A percentile compares a stretch with the other conserved stretches of the same genome.
phyloP scores from a whole-genome alignment of 169 alveolate species.

The Theileria annulata region DNA sequence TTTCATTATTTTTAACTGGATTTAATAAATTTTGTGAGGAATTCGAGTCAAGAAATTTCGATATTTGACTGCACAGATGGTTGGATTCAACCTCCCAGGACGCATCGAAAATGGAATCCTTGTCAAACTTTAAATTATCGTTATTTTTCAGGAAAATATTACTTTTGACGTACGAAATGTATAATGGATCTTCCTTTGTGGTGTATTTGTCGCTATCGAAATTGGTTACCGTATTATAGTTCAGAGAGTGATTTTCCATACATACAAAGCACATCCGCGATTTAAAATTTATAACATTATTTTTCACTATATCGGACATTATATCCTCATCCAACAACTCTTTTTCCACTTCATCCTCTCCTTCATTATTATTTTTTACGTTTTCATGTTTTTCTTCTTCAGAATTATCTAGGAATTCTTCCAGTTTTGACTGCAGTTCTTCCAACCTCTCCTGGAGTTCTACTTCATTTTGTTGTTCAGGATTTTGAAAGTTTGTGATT shows the following conservation, averaged over 20 bases:
- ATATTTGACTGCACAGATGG: constrained; percentile 24
- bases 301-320: background rate
- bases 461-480: background rate
- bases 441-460: background rate
- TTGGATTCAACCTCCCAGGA: constrained; percentile 65
- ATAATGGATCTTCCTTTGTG: background rate
- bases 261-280: constrained; percentile 7
- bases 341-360: background rate
- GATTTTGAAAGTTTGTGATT: background rate
- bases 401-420: background rate
- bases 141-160: constrained; percentile 31
- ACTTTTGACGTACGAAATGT: constrained; percentile 10
- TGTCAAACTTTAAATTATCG: constrained; percentile 40
- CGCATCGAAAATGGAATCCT: constrained; percentile 47
- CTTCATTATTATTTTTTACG: background rate
- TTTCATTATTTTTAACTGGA: background rate
- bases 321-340: background rate
- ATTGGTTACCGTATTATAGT: background rate
- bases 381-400: background rate
- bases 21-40: background rate
- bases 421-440: background rate
- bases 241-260: background rate
- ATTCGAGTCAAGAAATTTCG: background rate
- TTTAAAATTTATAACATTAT: background rate
- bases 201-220: background rate